Percentiles rank a stretch among this genome's conserved stretches.
These are phyloP conservation scores for Gastrolobium villosum DNA, from an alignment of 306 rosid genomes.

Conservation along the genomic window DNA sequence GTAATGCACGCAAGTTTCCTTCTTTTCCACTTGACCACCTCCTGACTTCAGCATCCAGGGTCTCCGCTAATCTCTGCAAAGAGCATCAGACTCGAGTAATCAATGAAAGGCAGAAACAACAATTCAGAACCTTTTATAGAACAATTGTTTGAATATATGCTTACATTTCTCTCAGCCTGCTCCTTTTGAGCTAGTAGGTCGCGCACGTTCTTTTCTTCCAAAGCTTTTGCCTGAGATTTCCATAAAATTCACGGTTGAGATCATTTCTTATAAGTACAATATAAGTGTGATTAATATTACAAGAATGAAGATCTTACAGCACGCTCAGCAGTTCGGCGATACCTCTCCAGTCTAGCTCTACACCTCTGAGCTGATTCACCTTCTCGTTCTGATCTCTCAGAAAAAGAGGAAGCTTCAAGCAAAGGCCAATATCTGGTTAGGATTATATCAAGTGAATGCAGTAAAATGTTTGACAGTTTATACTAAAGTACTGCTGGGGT, in stretches of 20 bases:
- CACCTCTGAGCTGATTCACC: conserved; percentile 96
- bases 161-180: conserved; percentile 91
- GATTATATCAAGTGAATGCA: conserved; percentile 44
- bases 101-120: conserved; percentile 47
- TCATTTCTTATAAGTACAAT: conserved; percentile 36
- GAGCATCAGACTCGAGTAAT: conserved; percentile 46
- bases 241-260: conserved; percentile 48
- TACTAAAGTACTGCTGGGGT: conserved; percentile 30
- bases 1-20: conserved; percentile 97
- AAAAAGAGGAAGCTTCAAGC: conserved; percentile 58
- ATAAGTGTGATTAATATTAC: background rate
- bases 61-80: conserved; percentile 93
- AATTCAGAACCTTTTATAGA: conserved; percentile 30
- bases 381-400: conserved; percentile 76
- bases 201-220: conserved; percentile 88
- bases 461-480: conserved; percentile 36
- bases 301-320: conserved; percentile 72
- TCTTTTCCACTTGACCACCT: conserved; percentile 99
- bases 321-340: conserved; percentile 91
- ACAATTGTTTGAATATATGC: conserved; percentile 17
- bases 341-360: conserved; percentile 95
- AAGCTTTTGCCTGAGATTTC: conserved; percentile 84
- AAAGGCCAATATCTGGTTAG: conserved; percentile 39
- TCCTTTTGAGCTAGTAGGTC: conserved; percentile 90
- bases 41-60: conserved; percentile 94